phyloP scores from a whole-genome alignment of 441 rosid genomes.

The Gossypium schwendimanii region DNA sequence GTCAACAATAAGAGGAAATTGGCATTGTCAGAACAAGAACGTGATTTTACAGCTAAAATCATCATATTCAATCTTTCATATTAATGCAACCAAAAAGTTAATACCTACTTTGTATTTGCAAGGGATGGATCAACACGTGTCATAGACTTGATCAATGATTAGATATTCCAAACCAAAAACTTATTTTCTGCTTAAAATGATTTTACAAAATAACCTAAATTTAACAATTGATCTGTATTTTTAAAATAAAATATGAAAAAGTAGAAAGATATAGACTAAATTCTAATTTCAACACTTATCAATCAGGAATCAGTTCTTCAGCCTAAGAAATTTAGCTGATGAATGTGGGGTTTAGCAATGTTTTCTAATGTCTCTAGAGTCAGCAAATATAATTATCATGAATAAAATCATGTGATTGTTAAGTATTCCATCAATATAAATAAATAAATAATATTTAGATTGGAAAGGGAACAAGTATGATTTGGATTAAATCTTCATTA shows the following conservation, averaged over 20 bases:
- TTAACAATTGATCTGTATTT: no score
- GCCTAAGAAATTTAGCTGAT: no score
- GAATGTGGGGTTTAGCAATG: no score
- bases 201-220: no score
- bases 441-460: background rate
- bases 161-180: no score
- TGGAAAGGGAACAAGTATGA: background rate
- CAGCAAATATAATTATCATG: no score
- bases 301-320: no score
- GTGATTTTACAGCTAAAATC: background rate
- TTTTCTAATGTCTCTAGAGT: no score
- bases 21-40: background rate
- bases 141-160: background rate
- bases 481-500: background rate
- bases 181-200: no score
- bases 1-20: conserved; percentile 6
- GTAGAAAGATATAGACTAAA: no score
- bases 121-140: background rate
- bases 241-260: no score
- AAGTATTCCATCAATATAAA: background rate
- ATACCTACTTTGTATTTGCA: background rate
- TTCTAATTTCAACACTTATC: no score
- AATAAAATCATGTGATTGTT: background rate
- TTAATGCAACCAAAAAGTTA: background rate
- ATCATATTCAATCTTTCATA: background rate